phyloP scores from a whole-genome alignment of 2,329 filamentous ascomycete species.

The Colletotrichum tabaci region DNA sequence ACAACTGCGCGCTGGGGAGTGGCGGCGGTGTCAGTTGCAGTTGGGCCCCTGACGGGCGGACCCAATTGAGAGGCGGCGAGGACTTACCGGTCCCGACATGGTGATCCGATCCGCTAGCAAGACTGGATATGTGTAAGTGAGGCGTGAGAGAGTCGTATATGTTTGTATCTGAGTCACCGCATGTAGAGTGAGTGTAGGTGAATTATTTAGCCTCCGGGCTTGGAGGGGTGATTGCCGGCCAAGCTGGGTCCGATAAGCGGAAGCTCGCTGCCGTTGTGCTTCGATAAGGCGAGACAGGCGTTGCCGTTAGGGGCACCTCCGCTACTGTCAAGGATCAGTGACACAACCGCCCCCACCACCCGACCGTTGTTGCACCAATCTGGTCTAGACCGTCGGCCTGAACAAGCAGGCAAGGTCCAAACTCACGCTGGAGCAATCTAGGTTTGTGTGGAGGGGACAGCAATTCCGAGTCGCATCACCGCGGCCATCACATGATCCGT shows the following conservation, averaged over 20 bases:
- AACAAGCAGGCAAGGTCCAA: conserved; percentile 1
- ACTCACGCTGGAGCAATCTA: neutral
- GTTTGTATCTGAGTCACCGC: conserved; percentile 39
- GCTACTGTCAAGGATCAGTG: conserved; percentile 23
- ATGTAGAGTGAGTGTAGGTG: conserved; percentile 11
- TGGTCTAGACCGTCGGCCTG: conserved; percentile 16
- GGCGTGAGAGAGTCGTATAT: conserved; percentile 13
- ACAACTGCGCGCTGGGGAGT: conserved; percentile 56
- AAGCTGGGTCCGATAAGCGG: conserved; percentile 39
- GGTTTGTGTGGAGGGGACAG: no score
- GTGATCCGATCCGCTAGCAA: conserved; percentile 26
- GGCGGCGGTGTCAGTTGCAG: conserved; percentile 6
- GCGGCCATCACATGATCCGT: neutral
- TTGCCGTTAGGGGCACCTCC: conserved; percentile 42
- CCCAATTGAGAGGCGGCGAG: conserved; percentile 22
- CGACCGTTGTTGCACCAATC: conserved; percentile 10
- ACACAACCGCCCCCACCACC: conserved; percentile 6
- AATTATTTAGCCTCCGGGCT: conserved; percentile 37
- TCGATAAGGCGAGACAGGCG: conserved; percentile 34
- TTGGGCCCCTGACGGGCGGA: neutral
- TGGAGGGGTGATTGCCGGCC: conserved; percentile 28
- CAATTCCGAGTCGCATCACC: neutral
- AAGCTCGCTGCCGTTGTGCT: conserved; percentile 36
- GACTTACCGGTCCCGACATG: conserved; percentile 40
- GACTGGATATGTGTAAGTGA: conserved; percentile 9